Conservation (phyloP, 805 yeast genomes). For the Lipomyces sp. region DNA sequence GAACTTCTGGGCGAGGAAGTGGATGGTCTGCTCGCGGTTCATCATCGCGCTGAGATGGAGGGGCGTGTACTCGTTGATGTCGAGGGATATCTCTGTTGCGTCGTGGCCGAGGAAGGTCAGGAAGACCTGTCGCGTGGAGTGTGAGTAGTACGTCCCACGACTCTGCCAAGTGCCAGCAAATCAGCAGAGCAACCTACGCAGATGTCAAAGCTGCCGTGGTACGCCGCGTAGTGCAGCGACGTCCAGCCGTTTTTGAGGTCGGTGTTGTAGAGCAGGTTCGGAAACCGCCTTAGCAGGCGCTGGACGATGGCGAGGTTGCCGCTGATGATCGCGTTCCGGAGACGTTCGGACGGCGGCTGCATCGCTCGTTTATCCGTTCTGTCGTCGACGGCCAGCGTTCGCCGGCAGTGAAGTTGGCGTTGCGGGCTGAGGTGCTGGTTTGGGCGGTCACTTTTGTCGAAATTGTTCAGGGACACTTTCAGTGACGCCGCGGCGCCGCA, state of each 20-base stretch:
- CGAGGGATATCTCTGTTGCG: conserved; percentile 45
- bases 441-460: no score
- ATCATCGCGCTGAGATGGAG: conserved; percentile 65
- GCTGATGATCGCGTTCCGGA: conserved; percentile 62
- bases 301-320: conserved; percentile 63
- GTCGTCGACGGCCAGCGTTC: no score
- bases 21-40: conserved; percentile 70
- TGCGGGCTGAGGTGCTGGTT: no score
- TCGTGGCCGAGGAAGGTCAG: conserved; percentile 59
- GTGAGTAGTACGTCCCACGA: neutral
- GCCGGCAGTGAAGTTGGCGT: no score
- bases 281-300: conserved; percentile 63
- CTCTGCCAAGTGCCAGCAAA: neutral
- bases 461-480: no score
- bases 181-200: conserved; percentile 42
- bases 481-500: no score
- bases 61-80: conserved; percentile 60
- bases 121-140: conserved; percentile 24
- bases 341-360: conserved; percentile 61
- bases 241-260: conserved; percentile 73
- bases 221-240: conserved; percentile 76
- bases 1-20: conserved; percentile 64
- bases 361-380: no score
- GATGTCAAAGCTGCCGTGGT: conserved; percentile 63
- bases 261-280: conserved; percentile 63